Evolutionary conservation across 257 asterid genomes (phyloP).

Genomic region (Phtheirospermum japonicum): DNA sequence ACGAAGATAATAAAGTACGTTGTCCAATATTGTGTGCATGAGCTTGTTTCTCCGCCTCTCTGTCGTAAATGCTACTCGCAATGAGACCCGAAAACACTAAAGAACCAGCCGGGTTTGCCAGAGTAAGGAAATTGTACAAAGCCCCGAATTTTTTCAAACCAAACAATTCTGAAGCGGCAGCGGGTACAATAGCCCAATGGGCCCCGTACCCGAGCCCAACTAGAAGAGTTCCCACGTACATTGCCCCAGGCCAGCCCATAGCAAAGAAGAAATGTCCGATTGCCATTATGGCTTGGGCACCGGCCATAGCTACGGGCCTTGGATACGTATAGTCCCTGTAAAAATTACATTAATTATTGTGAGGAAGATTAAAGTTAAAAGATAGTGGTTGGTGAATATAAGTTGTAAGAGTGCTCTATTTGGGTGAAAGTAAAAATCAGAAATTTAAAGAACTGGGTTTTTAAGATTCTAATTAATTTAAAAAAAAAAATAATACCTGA

Average conservation of each 20-base stretch:
- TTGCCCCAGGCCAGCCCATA: constrained; percentile 88
- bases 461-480: no score
- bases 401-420: no score
- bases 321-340: constrained; percentile 85
- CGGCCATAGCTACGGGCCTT: constrained; percentile 71
- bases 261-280: constrained; percentile 82
- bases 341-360: constrained; percentile 16
- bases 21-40: constrained; percentile 30
- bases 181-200: constrained; percentile 95
- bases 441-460: no score
- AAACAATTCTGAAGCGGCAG: constrained; percentile 85
- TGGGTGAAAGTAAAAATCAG: no score
- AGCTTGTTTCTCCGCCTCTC: constrained; percentile 82
- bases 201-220: constrained; percentile 97
- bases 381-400: no score
- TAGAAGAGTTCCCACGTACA: constrained; percentile 85
- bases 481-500: constrained; percentile 37
- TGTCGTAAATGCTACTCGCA: constrained; percentile 81
- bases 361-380: constrained; percentile 10
- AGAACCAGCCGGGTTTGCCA: constrained; percentile 87
- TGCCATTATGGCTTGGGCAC: constrained; percentile 78
- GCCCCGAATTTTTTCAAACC: constrained; percentile 86
- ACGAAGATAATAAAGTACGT: constrained; percentile 34
- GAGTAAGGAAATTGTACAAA: constrained; percentile 72
- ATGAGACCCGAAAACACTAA: constrained; percentile 72